phyloP scores from a whole-genome alignment of 2,329 filamentous ascomycete genomes.

The Ascochyta fabae region DNA sequence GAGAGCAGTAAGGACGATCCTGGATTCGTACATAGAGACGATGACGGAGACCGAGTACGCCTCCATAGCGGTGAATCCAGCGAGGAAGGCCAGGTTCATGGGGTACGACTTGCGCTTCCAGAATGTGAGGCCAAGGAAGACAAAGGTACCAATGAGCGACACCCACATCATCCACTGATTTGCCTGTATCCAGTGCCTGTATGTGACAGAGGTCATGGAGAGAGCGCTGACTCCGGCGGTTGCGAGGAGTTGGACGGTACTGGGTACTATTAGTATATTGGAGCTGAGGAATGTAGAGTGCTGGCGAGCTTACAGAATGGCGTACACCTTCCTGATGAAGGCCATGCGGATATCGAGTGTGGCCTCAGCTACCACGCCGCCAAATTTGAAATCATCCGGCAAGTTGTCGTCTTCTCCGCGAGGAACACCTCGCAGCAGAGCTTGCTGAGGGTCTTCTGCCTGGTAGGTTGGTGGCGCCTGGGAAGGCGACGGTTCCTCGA shows the following conservation, averaged over 20 bases:
- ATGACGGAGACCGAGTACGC: slow-evolving; percentile 93
- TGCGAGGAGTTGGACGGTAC: slow-evolving; percentile 86
- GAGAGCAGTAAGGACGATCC: slow-evolving; percentile 87
- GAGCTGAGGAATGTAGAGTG: slow-evolving; percentile 9
- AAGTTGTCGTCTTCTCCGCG: slow-evolving; percentile 87
- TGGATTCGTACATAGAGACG: slow-evolving; percentile 84
- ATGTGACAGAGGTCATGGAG: slow-evolving; percentile 81
- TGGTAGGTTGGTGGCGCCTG: slow-evolving; percentile 78
- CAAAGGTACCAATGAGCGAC: slow-evolving; percentile 64
- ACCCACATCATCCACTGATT: slow-evolving; percentile 85
- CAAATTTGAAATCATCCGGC: slow-evolving; percentile 98
- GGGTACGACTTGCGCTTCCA: slow-evolving; percentile 72
- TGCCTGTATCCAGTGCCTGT: slow-evolving; percentile 85
- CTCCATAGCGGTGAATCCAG: slow-evolving; percentile 87
- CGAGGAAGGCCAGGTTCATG: slow-evolving; percentile 90
- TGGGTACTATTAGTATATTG: slow-evolving; percentile 36
- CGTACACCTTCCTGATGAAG: slow-evolving; percentile 97
- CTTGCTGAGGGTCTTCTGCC: slow-evolving; percentile 62
- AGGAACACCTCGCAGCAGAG: slow-evolving; percentile 68
- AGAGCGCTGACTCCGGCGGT: slow-evolving; percentile 81
- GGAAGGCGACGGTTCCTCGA: slow-evolving; percentile 63
- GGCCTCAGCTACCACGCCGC: slow-evolving; percentile 89
- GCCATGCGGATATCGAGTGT: slow-evolving; percentile 96
- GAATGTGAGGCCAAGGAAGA: slow-evolving; percentile 48
- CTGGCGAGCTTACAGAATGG: slow-evolving; percentile 72